Evolutionary conservation across 2,329 filamentous ascomycete species (phyloP).

Genomic region (Hymenoscyphus linearis): DNA sequence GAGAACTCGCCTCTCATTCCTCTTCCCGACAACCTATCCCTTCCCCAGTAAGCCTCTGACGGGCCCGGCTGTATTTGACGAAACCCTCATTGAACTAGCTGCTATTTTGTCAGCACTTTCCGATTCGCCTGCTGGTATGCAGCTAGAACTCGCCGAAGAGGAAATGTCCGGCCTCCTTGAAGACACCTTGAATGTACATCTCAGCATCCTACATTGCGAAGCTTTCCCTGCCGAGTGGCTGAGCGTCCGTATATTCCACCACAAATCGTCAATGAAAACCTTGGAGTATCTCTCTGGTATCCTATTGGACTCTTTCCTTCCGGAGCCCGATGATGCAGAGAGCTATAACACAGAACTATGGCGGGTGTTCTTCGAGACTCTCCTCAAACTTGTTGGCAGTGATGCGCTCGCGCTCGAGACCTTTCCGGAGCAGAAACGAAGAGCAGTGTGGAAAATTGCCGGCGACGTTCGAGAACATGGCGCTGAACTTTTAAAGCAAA

Average conservation of each 20-base stretch:
- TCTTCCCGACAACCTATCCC: slow-evolving; percentile 87
- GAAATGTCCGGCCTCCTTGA: slow-evolving; percentile 72
- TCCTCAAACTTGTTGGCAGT: slow-evolving; percentile 85
- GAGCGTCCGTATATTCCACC: slow-evolving; percentile 87
- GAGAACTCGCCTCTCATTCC: slow-evolving; percentile 69
- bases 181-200: slow-evolving; percentile 75
- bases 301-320: slow-evolving; percentile 77
- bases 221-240: slow-evolving; percentile 89
- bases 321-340: slow-evolving; percentile 79
- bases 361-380: slow-evolving; percentile 86
- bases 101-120: slow-evolving; percentile 80
- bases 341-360: slow-evolving; percentile 86
- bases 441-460: slow-evolving; percentile 98
- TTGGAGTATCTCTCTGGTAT: slow-evolving; percentile 77
- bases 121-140: slow-evolving; percentile 66
- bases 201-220: slow-evolving; percentile 82
- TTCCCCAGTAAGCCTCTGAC: slow-evolving; percentile 71
- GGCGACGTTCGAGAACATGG: slow-evolving; percentile 92
- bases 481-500: slow-evolving; percentile 74
- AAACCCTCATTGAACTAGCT: slow-evolving; percentile 82
- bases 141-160: slow-evolving; percentile 68
- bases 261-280: slow-evolving; percentile 81
- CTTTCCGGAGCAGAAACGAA: slow-evolving; percentile 91
- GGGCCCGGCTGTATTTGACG: slow-evolving; percentile 63
- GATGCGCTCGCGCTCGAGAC: slow-evolving; percentile 87